phyloP scores from a whole-genome alignment of 2,329 filamentous ascomycete genomes.

The Leptodontidium sp. region DNA sequence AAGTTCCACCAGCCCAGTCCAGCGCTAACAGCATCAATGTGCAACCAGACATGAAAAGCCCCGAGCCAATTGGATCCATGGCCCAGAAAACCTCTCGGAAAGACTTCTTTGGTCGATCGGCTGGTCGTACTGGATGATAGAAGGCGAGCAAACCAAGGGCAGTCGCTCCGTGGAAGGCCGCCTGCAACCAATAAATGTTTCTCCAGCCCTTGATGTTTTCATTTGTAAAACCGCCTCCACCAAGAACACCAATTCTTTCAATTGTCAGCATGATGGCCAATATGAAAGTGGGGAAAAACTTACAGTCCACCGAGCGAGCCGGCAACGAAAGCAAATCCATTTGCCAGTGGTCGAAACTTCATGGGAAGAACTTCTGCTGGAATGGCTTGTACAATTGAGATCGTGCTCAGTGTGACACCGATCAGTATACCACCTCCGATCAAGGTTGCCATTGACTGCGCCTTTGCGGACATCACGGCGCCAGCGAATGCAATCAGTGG shows the following conservation, averaged over 20 bases:
- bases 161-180: conserved; percentile 58
- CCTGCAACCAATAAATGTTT: conserved; percentile 67
- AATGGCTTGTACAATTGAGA: conserved; percentile 63
- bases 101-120: conserved; percentile 50
- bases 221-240: conserved; percentile 61
- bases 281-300: conserved; percentile 38
- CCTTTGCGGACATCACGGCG: conserved; percentile 62
- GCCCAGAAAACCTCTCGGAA: conserved; percentile 54
- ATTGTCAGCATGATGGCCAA: not conserved
- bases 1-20: conserved; percentile 56
- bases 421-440: conserved; percentile 65
- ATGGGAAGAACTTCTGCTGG: conserved; percentile 64
- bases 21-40: conserved; percentile 56
- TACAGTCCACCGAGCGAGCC: conserved; percentile 61
- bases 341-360: conserved; percentile 63
- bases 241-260: conserved; percentile 53
- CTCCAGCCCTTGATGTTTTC: conserved; percentile 58
- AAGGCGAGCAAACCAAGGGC: conserved; percentile 56
- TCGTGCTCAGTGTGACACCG: conserved; percentile 60
- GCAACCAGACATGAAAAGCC: conserved; percentile 53
- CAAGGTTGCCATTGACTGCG: conserved; percentile 61
- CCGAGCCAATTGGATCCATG: conserved; percentile 57
- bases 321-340: conserved; percentile 60
- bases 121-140: conserved; percentile 52
- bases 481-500: conserved; percentile 63